Evolutionary conservation across 306 rosid genomes (phyloP).

Genomic region (Purshia tridentata): DNA sequence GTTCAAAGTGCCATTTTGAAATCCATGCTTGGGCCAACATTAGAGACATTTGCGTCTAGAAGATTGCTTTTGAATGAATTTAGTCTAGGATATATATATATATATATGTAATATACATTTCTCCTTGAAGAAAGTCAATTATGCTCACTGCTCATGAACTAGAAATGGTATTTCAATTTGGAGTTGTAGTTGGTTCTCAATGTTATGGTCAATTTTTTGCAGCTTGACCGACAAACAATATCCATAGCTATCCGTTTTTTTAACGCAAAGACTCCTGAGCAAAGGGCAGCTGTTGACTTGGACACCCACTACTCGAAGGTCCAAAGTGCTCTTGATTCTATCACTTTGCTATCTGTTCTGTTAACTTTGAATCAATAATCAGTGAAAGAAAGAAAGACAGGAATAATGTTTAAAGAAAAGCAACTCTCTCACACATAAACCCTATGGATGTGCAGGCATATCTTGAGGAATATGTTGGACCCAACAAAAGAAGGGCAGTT

Average conservation of each 20-base stretch:
- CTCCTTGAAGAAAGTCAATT: not conserved
- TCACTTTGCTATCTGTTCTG: not conserved
- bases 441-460: conserved; percentile 63
- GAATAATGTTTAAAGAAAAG: not conserved
- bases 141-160: not conserved
- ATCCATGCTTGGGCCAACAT: too few species aligned
- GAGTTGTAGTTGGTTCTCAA: not conserved
- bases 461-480: conserved; percentile 84
- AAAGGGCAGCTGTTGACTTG: conserved; percentile 95
- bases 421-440: conserved; percentile 11
- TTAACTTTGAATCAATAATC: not conserved
- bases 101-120: too few species aligned
- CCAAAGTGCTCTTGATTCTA: conserved; percentile 18
- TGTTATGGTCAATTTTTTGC: conserved; percentile 26
- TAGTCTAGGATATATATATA: too few species aligned
- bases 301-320: conserved; percentile 96
- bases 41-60: too few species aligned
- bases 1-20: too few species aligned
- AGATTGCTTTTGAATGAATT: too few species aligned
- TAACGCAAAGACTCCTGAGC: conserved; percentile 90
- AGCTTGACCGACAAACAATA: conserved; percentile 64
- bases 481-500: conserved; percentile 61
- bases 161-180: not conserved
- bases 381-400: conserved; percentile 3
- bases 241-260: conserved; percentile 80